Conservation (phyloP, 176 grass and related monocot genomes). For the Carex parvula region DNA sequence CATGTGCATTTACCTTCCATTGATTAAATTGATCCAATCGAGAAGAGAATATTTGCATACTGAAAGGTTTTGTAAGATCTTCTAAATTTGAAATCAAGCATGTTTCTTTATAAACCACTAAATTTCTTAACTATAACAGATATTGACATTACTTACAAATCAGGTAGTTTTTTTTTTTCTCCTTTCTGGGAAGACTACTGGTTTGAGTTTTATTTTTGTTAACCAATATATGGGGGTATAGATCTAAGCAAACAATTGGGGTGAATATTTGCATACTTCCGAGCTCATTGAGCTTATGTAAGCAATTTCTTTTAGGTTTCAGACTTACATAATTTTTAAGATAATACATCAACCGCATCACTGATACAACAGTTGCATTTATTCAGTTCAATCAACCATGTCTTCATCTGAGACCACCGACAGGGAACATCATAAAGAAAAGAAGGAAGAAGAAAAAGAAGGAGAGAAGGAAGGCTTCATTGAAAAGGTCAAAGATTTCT, state of each 20-base stretch:
- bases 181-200: background rate
- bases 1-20: background rate
- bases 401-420: constrained; percentile 37
- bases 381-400: constrained; percentile 12
- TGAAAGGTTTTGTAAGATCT: background rate
- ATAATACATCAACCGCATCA: background rate
- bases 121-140: background rate
- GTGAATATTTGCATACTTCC: background rate
- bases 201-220: background rate
- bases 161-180: background rate
- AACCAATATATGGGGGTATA: background rate
- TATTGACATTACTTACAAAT: background rate
- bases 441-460: constrained; percentile 26
- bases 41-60: too few species aligned
- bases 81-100: background rate
- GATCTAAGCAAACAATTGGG: background rate
- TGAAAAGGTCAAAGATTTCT: constrained; percentile 90
- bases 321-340: background rate
- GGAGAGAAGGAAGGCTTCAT: constrained; percentile 50
- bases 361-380: background rate
- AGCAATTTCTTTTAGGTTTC: background rate
- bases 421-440: constrained; percentile 34
- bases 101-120: background rate
- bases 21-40: background rate
- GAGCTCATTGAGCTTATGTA: background rate